phyloP scores from a whole-genome alignment of 176 grass and related monocot species.

The Triticum turgidum region DNA sequence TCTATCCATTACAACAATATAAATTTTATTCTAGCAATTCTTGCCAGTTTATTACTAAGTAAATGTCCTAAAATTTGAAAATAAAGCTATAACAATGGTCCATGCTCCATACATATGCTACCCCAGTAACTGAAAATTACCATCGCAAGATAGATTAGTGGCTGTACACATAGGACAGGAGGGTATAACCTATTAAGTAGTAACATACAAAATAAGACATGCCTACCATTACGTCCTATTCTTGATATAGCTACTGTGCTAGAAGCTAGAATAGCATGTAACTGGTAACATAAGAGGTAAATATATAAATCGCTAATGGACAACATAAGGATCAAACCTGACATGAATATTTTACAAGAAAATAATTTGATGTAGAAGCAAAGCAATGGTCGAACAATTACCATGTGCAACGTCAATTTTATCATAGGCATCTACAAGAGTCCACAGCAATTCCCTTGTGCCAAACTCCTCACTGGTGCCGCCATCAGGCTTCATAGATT shows the following conservation, averaged over 20 bases:
- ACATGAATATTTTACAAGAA: neutral
- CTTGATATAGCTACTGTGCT: neutral
- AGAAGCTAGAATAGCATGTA: neutral
- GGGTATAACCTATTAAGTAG: neutral
- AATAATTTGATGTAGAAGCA: neutral
- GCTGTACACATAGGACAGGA: neutral
- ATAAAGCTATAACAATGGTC: too few species aligned
- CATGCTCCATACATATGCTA: too few species aligned
- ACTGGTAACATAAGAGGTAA: neutral
- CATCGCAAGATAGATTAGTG: neutral
- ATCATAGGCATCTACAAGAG: constrained; percentile 55
- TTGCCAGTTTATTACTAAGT: neutral
- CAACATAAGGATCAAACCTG: neutral
- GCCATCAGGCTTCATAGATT: constrained; percentile 5
- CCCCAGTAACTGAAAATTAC: too few species aligned
- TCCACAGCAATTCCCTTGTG: constrained; percentile 51
- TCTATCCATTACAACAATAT: neutral
- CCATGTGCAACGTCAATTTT: constrained; percentile 52
- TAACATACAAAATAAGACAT: neutral
- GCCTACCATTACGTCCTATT: neutral
- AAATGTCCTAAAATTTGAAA: too few species aligned
- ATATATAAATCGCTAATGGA: neutral
- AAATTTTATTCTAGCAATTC: neutral
- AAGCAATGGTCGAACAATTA: constrained; percentile 42
- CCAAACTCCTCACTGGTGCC: constrained; percentile 35